Evolutionary conservation across 1,284 basidiomycete genomes (phyloP), one percentile per base, ranked within the genome.

Genomic region (Singerocomus inundabilis): DNA sequence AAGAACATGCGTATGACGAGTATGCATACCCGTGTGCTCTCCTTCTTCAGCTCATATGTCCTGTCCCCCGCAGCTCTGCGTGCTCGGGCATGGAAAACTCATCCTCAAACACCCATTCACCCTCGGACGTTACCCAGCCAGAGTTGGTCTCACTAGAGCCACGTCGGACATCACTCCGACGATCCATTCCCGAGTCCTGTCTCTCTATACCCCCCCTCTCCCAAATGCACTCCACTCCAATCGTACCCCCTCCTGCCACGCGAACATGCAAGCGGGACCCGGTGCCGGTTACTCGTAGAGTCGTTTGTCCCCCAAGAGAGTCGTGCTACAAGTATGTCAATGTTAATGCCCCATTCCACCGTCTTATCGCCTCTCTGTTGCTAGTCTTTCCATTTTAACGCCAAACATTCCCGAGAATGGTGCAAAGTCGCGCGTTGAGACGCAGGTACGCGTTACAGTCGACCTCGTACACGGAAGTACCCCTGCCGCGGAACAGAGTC

Each of bases 361-460:
- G 29, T 46, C 52, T 68, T 51, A 68, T 66, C 54, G 30, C 40
- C 48, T 41, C 24, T 8, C 34, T 32, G 2, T 44, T 52, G 39
- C 53, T 55, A 90, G 86, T 60, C 78, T 91, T 49, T 78, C 85
- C 25, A 85, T 92, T 57, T 75, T 93, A 64, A 84, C 93, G 32
- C 88, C 93, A 34, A 92, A 85, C 59, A 82, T 97, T 36, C 91
- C 93, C 9, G 80, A 85, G 57, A 72, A 76, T 34, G 93, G 93
- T 25, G 88, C 93, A n/a, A 95, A 96, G 71, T 93, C 91, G 44
- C 82, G 93, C 24, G 93, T 97, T 21, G 94, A 97, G 69, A 97
- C 93, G 1, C 93, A 94, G 73, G 84, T 94, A 45, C 82, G 91
- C 62, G 80, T 93, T 33, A 82, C 84, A 10, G 74, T 93, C 43